These are phyloP conservation scores for Lactarius hengduanensis DNA, from an alignment of 768 basidiomycete species.

Conservation along the genomic window DNA sequence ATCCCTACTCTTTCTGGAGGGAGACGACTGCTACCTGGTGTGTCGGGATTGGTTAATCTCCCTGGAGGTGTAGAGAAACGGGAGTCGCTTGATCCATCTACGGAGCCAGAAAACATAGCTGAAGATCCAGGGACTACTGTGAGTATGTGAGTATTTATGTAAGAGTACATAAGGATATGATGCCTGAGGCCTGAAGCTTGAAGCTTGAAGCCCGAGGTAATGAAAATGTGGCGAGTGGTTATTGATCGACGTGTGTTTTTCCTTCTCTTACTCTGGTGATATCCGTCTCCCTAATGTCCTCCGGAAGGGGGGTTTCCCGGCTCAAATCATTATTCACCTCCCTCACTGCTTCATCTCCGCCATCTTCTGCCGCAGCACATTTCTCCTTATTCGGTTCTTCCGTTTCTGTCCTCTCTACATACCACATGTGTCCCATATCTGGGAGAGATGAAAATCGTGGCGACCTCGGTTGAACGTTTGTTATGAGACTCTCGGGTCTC, in stretches of 20 bases:
- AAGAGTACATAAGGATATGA: neutral
- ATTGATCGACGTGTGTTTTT: neutral
- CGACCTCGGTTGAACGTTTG: neutral
- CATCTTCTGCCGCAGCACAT: neutral
- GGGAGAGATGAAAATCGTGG: conserved; percentile 6
- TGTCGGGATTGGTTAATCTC: neutral
- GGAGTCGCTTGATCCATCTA: neutral
- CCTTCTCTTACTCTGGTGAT: neutral
- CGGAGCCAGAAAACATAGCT: too few species aligned
- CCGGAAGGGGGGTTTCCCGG: neutral
- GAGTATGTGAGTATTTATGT: neutral
- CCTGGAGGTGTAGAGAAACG: neutral
- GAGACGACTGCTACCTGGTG: neutral
- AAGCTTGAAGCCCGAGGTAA: neutral
- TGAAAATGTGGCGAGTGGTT: neutral
- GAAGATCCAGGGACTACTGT: neutral
- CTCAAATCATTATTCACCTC: neutral
- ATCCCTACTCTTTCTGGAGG: neutral
- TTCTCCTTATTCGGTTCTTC: neutral
- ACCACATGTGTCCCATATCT: conserved; percentile 6
- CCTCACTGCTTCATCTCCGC: neutral
- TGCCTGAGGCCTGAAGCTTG: neutral
- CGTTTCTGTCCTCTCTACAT: neutral
- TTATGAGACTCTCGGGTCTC: conserved; percentile 13
- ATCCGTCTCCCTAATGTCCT: neutral